Base-by-base conservation (phyloP, 2,329 filamentous ascomycete genomes). In the Calycina herbarum region DNA sequence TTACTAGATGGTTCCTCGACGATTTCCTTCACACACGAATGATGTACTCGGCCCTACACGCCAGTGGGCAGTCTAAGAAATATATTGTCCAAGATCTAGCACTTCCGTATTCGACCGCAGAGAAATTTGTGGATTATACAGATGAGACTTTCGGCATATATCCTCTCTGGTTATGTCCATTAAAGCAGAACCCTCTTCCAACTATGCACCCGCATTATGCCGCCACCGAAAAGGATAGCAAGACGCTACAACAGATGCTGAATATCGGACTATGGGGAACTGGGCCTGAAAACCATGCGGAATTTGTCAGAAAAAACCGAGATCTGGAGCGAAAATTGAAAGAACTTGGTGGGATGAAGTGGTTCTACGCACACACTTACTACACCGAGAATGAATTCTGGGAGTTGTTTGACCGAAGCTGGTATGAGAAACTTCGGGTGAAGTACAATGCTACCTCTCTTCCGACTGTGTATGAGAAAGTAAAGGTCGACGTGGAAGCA, bases 361-460 rank as follows among this genome's bases (percentile, higher is more conserved):
- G 92, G 90, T 81, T 96, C 13, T 96, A 96, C 77, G 92, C 92
- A 2, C 90, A 94, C 73, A 90, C 91, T 0, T 96, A 93, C 79
- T 95, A 95, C 76, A 83, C 85, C n/a, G 85, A 90, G 73, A 79
- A 83, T 0, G 86, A 91, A 73, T 93, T 91, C 77, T 91, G 88
- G 88, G 72, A 78, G 40, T 80, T 87, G 61, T 91, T 91, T 75
- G 81, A 85, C 59, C 77, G 79, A 56, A 72, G 75, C 11, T 86
- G 83, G 82, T 92, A 93, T 75, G 83, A 90, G 38, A 79, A 73
- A 1, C 78, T 93, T 70, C 80, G 90, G 17, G 67, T 73, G 29
- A 90, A 89, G 74, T 92, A 90, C 77, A 76, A 81, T 59, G 90
- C 89, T 13, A 79, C 79, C 0, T 80, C 82, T 6, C 77, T 92